Percentiles rank a stretch among this genome's conserved stretches.
phyloP scores from a whole-genome alignment of 108 stramenopile genomes.

The Nannochloropsis gaditana region DNA sequence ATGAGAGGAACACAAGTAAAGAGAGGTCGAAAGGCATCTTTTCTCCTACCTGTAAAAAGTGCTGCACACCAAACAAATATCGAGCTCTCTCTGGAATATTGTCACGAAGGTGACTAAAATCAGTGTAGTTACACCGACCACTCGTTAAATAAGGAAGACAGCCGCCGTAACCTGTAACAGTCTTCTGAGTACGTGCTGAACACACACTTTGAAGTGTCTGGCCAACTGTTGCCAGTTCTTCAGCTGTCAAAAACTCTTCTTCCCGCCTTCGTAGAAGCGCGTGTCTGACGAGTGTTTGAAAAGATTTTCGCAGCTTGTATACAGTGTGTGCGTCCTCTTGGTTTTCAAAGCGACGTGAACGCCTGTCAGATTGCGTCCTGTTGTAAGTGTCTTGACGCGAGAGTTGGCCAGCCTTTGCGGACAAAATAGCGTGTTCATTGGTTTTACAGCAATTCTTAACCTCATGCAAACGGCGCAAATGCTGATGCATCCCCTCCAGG shows the following conservation, averaged over 20 bases:
- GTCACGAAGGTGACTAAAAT: background rate
- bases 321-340: background rate
- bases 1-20: too few relatives aligned
- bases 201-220: background rate
- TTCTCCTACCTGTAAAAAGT: slow-evolving; percentile 12
- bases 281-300: background rate
- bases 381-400: too few relatives aligned
- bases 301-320: background rate
- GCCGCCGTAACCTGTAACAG: background rate
- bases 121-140: background rate
- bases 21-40: background rate
- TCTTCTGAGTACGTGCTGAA: background rate
- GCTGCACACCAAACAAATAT: background rate
- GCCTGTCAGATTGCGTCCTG: too few relatives aligned
- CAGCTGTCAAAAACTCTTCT: background rate
- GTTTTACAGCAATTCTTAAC: background rate
- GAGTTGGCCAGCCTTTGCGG: too few relatives aligned
- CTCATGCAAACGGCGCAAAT: background rate
- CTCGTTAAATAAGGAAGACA: background rate
- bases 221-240: background rate
- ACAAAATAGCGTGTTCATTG: too few relatives aligned
- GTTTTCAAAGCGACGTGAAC: too few relatives aligned
- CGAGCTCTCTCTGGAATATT: background rate
- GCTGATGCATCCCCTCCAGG: slow-evolving; percentile 3
- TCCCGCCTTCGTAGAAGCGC: background rate